A percentile compares a stretch with the other conserved stretches of the same genome.
These are phyloP conservation scores for Penicillium hordei DNA, from an alignment of 2,329 filamentous ascomycete species.

Conservation along the genomic window DNA sequence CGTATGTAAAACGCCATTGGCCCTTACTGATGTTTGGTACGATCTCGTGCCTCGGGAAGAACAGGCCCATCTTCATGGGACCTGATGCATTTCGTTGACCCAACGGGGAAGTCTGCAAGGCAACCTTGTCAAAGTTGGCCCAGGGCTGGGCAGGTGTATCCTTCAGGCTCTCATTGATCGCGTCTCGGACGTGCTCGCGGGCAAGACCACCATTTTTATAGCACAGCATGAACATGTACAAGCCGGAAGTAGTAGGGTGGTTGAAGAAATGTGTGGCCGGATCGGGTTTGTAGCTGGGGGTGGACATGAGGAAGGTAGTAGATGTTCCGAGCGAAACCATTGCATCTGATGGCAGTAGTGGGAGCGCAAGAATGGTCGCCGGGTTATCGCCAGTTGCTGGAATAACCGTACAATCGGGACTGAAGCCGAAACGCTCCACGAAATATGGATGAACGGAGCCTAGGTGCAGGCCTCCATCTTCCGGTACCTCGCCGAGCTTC, in stretches of 20 bases:
- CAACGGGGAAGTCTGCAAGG: slow-evolving; percentile 68
- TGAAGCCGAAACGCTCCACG: slow-evolving; percentile 74
- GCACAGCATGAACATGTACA: slow-evolving; percentile 99
- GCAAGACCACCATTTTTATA: slow-evolving; percentile 98
- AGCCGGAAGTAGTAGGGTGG: slow-evolving; percentile 82
- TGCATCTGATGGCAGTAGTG: slow-evolving; percentile 81
- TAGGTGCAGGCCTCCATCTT: slow-evolving; percentile 77
- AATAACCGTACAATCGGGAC: slow-evolving; percentile 69
- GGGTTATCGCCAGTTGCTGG: slow-evolving; percentile 97
- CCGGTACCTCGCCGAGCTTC: slow-evolving; percentile 77
- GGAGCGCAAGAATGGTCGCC: slow-evolving; percentile 87
- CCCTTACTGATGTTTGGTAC: slow-evolving; percentile 86
- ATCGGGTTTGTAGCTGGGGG: slow-evolving; percentile 84
- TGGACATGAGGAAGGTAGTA: slow-evolving; percentile 97
- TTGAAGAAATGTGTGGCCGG: slow-evolving; percentile 97
- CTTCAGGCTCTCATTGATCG: slow-evolving; percentile 59
- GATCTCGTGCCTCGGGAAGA: slow-evolving; percentile 92
- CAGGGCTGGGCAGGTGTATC: slow-evolving; percentile 59
- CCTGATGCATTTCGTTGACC: slow-evolving; percentile 57
- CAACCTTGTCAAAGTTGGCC: slow-evolving; percentile 75
- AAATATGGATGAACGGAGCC: slow-evolving; percentile 79
- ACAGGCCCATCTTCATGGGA: slow-evolving; percentile 82
- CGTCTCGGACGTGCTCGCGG: slow-evolving; percentile 83
- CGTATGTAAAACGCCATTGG: slow-evolving; percentile 77
- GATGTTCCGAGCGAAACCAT: slow-evolving; percentile 94